Evolutionary conservation across 202 grass and related monocot species (phyloP), one percentile per base, ranked within the genome.

Genomic region (Hordeum pubiflorum): DNA sequence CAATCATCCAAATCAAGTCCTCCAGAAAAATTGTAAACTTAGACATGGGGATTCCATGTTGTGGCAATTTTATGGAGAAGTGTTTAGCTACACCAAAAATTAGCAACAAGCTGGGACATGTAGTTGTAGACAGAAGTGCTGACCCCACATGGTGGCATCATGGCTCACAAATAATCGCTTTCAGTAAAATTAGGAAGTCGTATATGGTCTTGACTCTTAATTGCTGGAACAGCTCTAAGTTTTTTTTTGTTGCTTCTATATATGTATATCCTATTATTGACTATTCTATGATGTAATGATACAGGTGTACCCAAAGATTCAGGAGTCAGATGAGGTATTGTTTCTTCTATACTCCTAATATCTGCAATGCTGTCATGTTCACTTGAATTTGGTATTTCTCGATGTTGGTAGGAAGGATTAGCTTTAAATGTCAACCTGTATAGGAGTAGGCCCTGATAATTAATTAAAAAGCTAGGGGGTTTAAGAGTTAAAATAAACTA

Each of bases 271-370:
- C 15, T 50, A 39, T 78, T 61, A 60, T 75, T 82, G 12, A 55
- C 74, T 63, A 17, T 54, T 75, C 74, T 75, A 20, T 74, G 65
- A 63, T 86, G 12, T 59, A 72, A 14, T 75, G 65, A 37, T 88
- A 77, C 83, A 97, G 94, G 88, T 97, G 64, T 97, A 87, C 58
- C 94, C 89, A 75, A 94, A 97, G 79, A 94, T 97, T 66, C 84
- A 90, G 81, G 88, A 91, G 40, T 94, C 76, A 10, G 87, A 94
- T 73, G 94, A 94, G 91, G 94, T 97, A 86, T 69, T 71, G 6
- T 37, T 58, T 71, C 41, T 69, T 74, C 26, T 70, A 26, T 72
- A 69, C 24, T 74, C 81, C 37, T 63, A 37, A 74, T 74, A 59
- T 59, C 14, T 75, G n/a, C 69, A 68, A 52, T 39, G 8, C 2